Base-by-base conservation (phyloP, 2,329 filamentous ascomycete species). In the Penicillium frequentans region DNA sequence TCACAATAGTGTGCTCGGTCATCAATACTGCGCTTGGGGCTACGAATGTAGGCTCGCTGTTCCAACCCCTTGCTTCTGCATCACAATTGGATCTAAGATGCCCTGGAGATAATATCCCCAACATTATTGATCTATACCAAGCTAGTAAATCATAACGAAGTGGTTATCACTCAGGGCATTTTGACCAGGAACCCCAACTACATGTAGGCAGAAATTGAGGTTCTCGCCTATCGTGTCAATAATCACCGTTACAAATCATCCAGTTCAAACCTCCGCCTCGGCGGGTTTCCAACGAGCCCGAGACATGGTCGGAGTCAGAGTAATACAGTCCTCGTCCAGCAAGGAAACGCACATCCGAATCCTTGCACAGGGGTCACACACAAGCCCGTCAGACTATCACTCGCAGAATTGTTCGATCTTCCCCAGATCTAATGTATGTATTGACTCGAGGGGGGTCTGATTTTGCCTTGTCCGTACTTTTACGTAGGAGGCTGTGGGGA, bases 291-390 rank as follows among this genome's bases (percentile, higher is more conserved):
- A 51, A 61, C 61, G 49, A 53, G 54, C 37, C 64, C 60, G 62
- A 63, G 60, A 64, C 64, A 65, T 56, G 9, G 47, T 29, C 42
- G 43, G 24, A 29, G 47, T 47, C 33, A 54, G 50, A 54, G 55
- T 64, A 49, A 59, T 61, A 63, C 60, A 62, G 27, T 44, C 29
- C 45, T 44, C 48, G 52, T 46, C 33, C 48, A 55, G 55, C 60
- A 63, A 58, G 57, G 62, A 62, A 59, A 9, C 44, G 37, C 26
- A 39, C 45, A 21, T 51, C 14, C 43, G 14, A 13, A 57, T 59
- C 64, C 62, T 65, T 59, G 56, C 59, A 60, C 58, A 58, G 52
- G 56, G 26, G 64, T 66, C 43, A 42, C 58, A 65, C 62, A 55
- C 29, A 45, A 16, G 49, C 59, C 57, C 6, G 60, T 64, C 61